Evolutionary conservation across 257 asterid genomes (phyloP), one percentile per base, ranked within the genome.

Genomic region (Solanum tarapatanum): DNA sequence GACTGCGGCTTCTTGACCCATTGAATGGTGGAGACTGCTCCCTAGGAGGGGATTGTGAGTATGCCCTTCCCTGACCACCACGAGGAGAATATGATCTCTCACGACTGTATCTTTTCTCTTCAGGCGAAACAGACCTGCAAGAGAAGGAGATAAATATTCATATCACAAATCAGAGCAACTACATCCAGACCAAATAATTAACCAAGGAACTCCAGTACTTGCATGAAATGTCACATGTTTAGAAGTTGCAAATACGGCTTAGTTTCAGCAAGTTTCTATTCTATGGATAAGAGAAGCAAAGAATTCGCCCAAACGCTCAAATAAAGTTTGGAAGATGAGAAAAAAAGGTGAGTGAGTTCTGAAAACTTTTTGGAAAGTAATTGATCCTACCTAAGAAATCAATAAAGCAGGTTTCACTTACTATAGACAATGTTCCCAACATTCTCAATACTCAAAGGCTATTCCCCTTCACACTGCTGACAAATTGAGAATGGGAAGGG

Each of bases 41-140:
- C 85, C 85, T 90, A 62, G 66, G 89, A 8, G 96, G 95, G 21
- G 94, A 91, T 2, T 87, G 93, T 0, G 97, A 92, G 90, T 87
- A 91, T 2, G 98, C 90, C 84, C 85, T 80, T 13, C 68, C 85
- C 68, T 80, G 85, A 45, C 41, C 85, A 17, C 66, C 66, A 2
- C 62, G 68, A 80, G 85, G 85, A 80, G 85, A 80, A 48, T 80
- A 82, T 17, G 85, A 48, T 48, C 95, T 92, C 88, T 94, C 98
- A 35, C 94, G 89, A 77, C 94, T 91, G 89, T 93, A 93, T 91
- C 98, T 88, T 74, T 74, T 93, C 88, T 90, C 98, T 16, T 84
- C 89, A 0, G 98, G 99, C 1, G 98, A 94, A 58, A 88, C 60
- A 23, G 98, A 94, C 94, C 99, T 96, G 92, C 36, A 86, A 86